Conservation (phyloP, 2,329 filamentous ascomycete species). For the Ophiostoma sp. region DNA sequence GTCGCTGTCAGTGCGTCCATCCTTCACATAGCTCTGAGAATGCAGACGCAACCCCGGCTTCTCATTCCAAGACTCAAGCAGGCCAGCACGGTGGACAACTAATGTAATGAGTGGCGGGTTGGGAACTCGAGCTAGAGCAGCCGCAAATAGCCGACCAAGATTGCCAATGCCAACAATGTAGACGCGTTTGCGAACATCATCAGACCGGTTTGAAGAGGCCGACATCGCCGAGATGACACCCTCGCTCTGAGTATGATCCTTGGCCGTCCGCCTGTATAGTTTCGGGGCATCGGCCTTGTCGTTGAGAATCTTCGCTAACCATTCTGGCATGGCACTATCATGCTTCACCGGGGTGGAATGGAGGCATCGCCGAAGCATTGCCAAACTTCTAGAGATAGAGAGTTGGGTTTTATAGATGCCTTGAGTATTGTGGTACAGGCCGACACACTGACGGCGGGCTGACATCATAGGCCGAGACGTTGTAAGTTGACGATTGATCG, state of each 20-base stretch:
- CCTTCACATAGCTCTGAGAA: not conserved
- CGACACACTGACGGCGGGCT: not conserved
- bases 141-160: constrained; percentile 72
- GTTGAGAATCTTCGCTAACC: constrained; percentile 19
- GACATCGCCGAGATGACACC: not conserved
- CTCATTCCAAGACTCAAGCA: constrained; percentile 45
- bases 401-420: no score
- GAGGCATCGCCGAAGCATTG: not conserved
- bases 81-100: constrained; percentile 60
- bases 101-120: constrained; percentile 69
- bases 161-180: constrained; percentile 78
- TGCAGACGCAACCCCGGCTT: constrained; percentile 43
- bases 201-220: not conserved
- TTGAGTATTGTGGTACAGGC: not conserved
- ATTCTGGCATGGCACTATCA: constrained; percentile 14
- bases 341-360: not conserved
- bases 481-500: not conserved
- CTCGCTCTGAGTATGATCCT: not conserved
- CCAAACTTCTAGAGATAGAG: no score
- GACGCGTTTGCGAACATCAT: constrained; percentile 44
- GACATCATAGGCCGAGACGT: not conserved
- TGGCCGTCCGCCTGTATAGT: constrained; percentile 20
- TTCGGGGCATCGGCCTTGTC: constrained; percentile 18
- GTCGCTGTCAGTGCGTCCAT: constrained; percentile 24
- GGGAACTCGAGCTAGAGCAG: constrained; percentile 56